Evolutionary conservation across 1,139 yeast genomes (phyloP).

Genomic region (Pichia terricola): DNA sequence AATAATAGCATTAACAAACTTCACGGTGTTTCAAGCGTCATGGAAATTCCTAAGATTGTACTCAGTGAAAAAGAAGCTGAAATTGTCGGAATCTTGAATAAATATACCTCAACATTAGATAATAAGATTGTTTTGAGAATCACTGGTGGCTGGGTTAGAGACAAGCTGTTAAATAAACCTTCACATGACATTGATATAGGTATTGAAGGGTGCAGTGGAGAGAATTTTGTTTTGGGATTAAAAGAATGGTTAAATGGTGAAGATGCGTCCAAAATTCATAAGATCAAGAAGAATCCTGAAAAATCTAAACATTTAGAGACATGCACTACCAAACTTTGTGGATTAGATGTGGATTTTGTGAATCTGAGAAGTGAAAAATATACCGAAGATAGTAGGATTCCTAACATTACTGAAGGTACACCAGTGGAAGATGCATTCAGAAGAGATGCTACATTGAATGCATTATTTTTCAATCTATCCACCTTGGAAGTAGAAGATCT

Average conservation of each 20-base stretch:
- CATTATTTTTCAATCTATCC: slow-evolving; percentile 75
- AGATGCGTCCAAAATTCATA: slow-evolving; percentile 48
- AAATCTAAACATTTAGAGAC: slow-evolving; percentile 94
- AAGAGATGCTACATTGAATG: slow-evolving; percentile 90
- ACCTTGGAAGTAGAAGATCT: slow-evolving; percentile 69
- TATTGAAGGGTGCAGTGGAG: slow-evolving; percentile 74
- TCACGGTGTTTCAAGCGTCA: no score
- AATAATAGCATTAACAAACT: no score
- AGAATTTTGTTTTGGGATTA: slow-evolving; percentile 66
- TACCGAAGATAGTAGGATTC: slow-evolving; percentile 74
- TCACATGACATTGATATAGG: slow-evolving; percentile 92
- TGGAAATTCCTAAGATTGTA: no score
- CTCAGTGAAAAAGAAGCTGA: no score
- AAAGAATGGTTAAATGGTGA: slow-evolving; percentile 39
- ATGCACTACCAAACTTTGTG: slow-evolving; percentile 80
- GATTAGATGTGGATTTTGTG: slow-evolving; percentile 82
- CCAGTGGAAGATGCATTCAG: slow-evolving; percentile 86
- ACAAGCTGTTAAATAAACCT: slow-evolving; percentile 68
- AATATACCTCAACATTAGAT: slow-evolving; percentile 15
- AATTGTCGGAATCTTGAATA: slow-evolving; percentile 20
- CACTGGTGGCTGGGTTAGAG: slow-evolving; percentile 99
- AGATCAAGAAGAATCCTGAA: slow-evolving; percentile 86
- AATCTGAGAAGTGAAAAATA: slow-evolving; percentile 83
- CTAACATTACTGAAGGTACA: slow-evolving; percentile 68
- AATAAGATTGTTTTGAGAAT: slow-evolving; percentile 52